Percentiles rank a stretch among this genome's conserved stretches.
Conservation (phyloP, 805 yeast genomes). For the Metschnikowia kofuensis region DNA sequence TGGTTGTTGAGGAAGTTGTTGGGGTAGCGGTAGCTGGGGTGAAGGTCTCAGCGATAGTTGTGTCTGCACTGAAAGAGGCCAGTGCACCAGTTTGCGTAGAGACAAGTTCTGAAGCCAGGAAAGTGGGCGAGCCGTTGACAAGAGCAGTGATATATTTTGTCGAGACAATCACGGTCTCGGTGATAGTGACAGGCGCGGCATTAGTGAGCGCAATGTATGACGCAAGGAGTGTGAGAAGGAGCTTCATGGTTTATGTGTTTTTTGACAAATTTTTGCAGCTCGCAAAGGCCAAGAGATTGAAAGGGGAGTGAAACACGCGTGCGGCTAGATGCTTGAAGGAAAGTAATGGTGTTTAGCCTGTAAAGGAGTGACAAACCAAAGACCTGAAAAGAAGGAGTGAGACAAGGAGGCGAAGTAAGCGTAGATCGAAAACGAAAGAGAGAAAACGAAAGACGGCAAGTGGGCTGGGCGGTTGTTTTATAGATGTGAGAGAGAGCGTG, state of each 20-base stretch:
- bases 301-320: background rate
- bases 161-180: conserved; percentile 11
- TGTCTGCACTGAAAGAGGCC: background rate
- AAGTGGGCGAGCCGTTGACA: conserved; percentile 10
- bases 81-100: background rate
- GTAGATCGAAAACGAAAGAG: background rate
- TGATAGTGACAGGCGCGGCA: conserved; percentile 14
- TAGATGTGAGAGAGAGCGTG: conserved; percentile 5
- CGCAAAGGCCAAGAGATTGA: background rate
- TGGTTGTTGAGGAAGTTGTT: background rate
- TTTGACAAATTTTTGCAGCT: background rate
- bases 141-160: conserved; percentile 11
- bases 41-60: background rate
- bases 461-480: conserved; percentile 5
- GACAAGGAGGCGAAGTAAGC: background rate
- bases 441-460: background rate
- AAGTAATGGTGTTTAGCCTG: background rate
- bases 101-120: conserved; percentile 1
- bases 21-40: background rate
- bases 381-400: background rate
- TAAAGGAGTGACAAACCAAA: background rate
- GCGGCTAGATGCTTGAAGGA: background rate
- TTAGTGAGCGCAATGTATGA: conserved; percentile 8
- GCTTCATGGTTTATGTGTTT: background rate
- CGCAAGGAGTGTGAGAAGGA: conserved; percentile 7